These are phyloP conservation scores for Torrubiellomyces zombiae DNA, from an alignment of 2,329 filamentous ascomycete species.

Conservation along the genomic window DNA sequence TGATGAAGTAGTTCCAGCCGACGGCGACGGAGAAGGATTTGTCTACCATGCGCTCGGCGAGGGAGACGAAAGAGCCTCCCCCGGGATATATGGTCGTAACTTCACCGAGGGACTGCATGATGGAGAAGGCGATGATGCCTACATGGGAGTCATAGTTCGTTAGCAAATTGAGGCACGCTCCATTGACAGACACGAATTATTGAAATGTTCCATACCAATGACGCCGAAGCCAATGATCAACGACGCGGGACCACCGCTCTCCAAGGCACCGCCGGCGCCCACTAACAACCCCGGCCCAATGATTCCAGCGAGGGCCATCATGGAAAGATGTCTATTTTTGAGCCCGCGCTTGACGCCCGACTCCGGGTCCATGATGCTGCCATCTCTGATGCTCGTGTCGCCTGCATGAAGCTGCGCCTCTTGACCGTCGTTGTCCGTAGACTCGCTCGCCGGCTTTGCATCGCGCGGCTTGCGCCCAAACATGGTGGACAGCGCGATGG, in stretches of 20 bases:
- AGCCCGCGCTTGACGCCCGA: conserved; percentile 52
- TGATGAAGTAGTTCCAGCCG: conserved; percentile 57
- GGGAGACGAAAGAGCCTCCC: conserved; percentile 53
- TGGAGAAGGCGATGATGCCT: conserved; percentile 44
- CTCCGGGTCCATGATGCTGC: conserved; percentile 37
- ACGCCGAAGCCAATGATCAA: conserved; percentile 57
- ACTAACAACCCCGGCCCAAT: conserved; percentile 57
- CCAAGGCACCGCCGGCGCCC: conserved; percentile 52
- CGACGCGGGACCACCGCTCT: conserved; percentile 52
- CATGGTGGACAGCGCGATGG: no score
- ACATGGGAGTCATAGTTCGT: conserved; percentile 2
- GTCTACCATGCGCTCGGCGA: conserved; percentile 55
- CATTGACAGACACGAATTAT: background rate
- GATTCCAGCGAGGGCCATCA: conserved; percentile 47
- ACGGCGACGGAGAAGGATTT: conserved; percentile 52
- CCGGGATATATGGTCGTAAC: conserved; percentile 58
- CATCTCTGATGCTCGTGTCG: conserved; percentile 12
- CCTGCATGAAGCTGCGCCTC: no score
- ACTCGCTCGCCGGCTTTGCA: no score
- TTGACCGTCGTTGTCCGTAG: conserved; percentile 2
- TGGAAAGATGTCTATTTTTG: conserved; percentile 49
- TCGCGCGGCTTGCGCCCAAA: no score
- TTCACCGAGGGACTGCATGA: conserved; percentile 62
- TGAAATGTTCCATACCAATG: conserved; percentile 27
- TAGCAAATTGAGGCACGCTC: no score